A percentile compares a stretch with the other conserved stretches of the same genome.
Evolutionary conservation across 2,329 filamentous ascomycete species (phyloP).

Genomic region (Trichophyton simii): DNA sequence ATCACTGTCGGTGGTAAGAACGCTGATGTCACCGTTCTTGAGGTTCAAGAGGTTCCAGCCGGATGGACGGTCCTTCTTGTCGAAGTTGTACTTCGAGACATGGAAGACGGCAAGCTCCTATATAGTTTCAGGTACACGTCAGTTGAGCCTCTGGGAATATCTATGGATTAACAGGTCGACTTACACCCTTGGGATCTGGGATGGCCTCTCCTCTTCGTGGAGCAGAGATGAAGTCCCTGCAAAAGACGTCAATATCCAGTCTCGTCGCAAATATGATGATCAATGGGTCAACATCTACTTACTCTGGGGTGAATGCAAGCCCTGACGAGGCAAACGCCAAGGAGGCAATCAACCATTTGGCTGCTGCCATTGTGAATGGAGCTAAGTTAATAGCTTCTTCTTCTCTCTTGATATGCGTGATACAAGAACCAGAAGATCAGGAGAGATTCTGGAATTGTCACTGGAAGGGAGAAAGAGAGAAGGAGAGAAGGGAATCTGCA

Average conservation of each 20-base stretch:
- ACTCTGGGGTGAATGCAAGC: constrained; percentile 18
- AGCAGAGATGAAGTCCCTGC: constrained; percentile 27
- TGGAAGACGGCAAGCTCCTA: constrained; percentile 38
- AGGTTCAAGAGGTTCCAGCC: constrained; percentile 61
- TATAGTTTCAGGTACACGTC: background rate
- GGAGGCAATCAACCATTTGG: constrained; percentile 15
- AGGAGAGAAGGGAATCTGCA: background rate
- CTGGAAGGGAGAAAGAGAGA: background rate
- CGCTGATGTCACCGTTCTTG: constrained; percentile 49
- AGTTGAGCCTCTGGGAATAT: background rate
- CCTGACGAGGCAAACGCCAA: constrained; percentile 16
- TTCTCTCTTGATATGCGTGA: constrained; percentile 1
- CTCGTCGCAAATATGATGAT: background rate
- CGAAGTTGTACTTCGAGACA: constrained; percentile 67
- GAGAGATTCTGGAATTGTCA: constrained; percentile 3
- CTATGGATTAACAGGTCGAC: constrained; percentile 11
- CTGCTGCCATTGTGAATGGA: constrained; percentile 12
- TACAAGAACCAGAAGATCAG: constrained; percentile 3
- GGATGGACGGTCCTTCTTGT: constrained; percentile 48
- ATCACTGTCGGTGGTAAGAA: constrained; percentile 52
- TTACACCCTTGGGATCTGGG: constrained; percentile 30
- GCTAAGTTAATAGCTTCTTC: constrained; percentile 4
- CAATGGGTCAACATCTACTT: constrained; percentile 6
- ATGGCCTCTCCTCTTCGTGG: constrained; percentile 26
- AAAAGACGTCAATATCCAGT: background rate